Evolutionary conservation across 2,329 filamentous ascomycete species (phyloP).

Genomic region (Fusarium sublunatum): DNA sequence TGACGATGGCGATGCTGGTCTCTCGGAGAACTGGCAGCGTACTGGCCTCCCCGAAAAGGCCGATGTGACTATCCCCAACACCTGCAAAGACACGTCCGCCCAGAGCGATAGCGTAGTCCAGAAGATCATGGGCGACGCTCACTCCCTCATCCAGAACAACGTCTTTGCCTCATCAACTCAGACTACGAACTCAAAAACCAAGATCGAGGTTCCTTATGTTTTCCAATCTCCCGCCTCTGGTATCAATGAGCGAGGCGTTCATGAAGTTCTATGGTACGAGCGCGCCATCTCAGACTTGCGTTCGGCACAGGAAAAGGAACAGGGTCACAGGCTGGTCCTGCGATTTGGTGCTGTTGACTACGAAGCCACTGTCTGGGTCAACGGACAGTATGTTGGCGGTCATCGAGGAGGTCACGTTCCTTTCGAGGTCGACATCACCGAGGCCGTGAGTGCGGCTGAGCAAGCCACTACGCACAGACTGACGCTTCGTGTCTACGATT

Average conservation of each 20-base stretch:
- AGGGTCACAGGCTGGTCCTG: constrained; percentile 59
- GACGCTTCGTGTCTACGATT: constrained; percentile 70
- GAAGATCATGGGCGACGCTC: constrained; percentile 61
- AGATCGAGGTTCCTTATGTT: constrained; percentile 72
- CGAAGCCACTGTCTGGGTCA: constrained; percentile 67
- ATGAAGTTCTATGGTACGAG: constrained; percentile 77
- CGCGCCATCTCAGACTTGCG: constrained; percentile 63
- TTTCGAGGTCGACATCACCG: constrained; percentile 67
- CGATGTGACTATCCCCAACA: constrained; percentile 40
- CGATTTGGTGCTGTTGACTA: constrained; percentile 73
- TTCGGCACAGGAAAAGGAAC: constrained; percentile 53
- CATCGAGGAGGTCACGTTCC: constrained; percentile 71
- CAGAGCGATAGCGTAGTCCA: constrained; percentile 51
- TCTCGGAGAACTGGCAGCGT: constrained; percentile 64
- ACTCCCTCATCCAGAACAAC: constrained; percentile 60
- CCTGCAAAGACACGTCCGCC: constrained; percentile 52
- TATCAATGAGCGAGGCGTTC: constrained; percentile 69
- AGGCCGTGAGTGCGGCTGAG: constrained; percentile 51
- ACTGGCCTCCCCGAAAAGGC: constrained; percentile 60
- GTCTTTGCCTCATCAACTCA: constrained; percentile 48
- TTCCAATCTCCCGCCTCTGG: constrained; percentile 74
- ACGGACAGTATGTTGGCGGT: constrained; percentile 62
- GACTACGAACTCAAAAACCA: constrained; percentile 56
- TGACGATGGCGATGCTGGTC: constrained; percentile 71
- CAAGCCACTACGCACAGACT: constrained; percentile 53